These are phyloP conservation scores for Populus davidiana DNA, from an alignment of 345 rosid genomes.

Conservation along the genomic window DNA sequence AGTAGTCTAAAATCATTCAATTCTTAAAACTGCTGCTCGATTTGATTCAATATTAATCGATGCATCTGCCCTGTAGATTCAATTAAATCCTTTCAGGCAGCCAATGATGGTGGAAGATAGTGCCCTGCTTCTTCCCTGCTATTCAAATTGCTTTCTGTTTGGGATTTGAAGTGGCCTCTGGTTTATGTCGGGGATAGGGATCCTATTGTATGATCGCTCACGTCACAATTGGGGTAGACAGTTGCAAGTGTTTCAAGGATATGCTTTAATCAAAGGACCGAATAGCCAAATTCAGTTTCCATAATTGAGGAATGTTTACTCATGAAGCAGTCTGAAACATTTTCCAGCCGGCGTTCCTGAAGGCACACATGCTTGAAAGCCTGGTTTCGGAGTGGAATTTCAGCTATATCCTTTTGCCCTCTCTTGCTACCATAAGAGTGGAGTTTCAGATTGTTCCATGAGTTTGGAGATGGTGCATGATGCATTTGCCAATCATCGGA, in stretches of 20 bases:
- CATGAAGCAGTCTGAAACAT: background rate
- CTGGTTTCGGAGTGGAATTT: background rate
- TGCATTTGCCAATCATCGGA: too few relatives aligned
- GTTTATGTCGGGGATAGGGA: background rate
- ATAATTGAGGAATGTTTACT: background rate
- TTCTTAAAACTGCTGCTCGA: background rate
- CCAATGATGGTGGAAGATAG: conserved; percentile 78
- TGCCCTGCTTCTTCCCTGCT: conserved; percentile 75
- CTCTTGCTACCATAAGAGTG: too few relatives aligned
- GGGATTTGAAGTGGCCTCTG: conserved; percentile 36
- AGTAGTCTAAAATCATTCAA: background rate
- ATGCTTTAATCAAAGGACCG: background rate
- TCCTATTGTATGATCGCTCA: too few relatives aligned
- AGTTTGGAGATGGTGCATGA: too few relatives aligned
- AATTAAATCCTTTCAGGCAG: conserved; percentile 90
- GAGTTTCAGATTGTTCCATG: too few relatives aligned
- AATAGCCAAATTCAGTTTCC: background rate
- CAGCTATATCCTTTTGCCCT: too few relatives aligned
- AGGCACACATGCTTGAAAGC: background rate
- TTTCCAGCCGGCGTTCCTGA: background rate
- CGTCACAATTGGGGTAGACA: background rate
- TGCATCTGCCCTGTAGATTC: conserved; percentile 49
- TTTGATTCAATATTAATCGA: conserved; percentile 12
- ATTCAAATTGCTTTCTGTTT: conserved; percentile 86
- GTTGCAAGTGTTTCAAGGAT: background rate